These are phyloP conservation scores for Hemileccinum rubropunctum DNA, from an alignment of 768 basidiomycete species.

Conservation along the genomic window DNA sequence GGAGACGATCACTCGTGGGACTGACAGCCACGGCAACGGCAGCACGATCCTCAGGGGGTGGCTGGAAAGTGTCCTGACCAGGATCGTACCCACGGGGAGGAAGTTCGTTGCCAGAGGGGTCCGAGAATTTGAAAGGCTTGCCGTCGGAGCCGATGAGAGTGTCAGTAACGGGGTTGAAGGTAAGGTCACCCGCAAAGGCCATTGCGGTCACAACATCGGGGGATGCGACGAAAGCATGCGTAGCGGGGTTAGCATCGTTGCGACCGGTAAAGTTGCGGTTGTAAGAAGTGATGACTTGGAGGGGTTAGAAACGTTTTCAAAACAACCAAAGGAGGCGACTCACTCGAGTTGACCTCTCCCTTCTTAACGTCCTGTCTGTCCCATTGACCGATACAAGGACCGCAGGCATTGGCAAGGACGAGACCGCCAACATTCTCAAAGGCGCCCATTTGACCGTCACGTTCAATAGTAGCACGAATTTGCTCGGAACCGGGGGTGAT, in stretches of 20 bases:
- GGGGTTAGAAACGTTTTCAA: background rate
- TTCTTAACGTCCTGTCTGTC: conserved; percentile 95
- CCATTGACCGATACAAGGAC: conserved; percentile 99
- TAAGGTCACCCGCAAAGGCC: conserved; percentile 89
- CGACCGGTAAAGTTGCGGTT: conserved; percentile 99
- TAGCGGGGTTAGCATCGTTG: conserved; percentile 99
- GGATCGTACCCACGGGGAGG: conserved; percentile 96
- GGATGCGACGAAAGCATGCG: conserved; percentile 93
- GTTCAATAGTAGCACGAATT: conserved; percentile 94
- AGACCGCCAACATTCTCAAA: conserved; percentile 89
- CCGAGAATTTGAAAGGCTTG: conserved; percentile 96
- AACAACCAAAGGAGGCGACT: conserved; percentile 28
- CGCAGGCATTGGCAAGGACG: conserved; percentile 97
- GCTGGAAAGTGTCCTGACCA: conserved; percentile 95
- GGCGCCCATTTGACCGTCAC: conserved; percentile 88
- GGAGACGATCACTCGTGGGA: conserved; percentile 86
- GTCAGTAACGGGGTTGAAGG: conserved; percentile 97
- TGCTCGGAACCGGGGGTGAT: conserved; percentile 99
- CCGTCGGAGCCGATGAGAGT: conserved; percentile 84
- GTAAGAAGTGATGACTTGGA: conserved; percentile 93
- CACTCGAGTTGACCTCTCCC: conserved; percentile 95
- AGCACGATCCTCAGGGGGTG: conserved; percentile 83
- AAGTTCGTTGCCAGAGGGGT: conserved; percentile 88
- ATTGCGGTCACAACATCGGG: conserved; percentile 96
- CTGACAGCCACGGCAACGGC: conserved; percentile 83